Conservation (phyloP, 2,329 filamentous ascomycete species). For the Penicillium sp. region DNA sequence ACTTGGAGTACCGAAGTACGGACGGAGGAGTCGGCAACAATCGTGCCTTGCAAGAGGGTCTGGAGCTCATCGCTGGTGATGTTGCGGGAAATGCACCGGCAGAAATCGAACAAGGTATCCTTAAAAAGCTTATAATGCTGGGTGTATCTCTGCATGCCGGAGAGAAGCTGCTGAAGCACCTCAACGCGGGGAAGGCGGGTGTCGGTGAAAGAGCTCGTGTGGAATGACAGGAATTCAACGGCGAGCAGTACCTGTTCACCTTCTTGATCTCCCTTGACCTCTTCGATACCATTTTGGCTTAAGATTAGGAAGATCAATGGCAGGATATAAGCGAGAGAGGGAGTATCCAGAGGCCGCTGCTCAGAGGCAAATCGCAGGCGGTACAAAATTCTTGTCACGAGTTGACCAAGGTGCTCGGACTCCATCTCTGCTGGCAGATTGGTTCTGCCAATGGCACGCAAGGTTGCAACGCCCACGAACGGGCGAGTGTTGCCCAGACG, state of each 20-base stretch:
- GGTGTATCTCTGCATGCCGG: constrained; percentile 82
- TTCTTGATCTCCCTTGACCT: constrained; percentile 67
- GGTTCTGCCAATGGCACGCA: constrained; percentile 74
- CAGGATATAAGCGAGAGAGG: constrained; percentile 84
- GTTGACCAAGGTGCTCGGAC: constrained; percentile 74
- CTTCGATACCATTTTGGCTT: constrained; percentile 72
- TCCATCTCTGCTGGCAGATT: constrained; percentile 71
- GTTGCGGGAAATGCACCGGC: constrained; percentile 80
- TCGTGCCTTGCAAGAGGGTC: constrained; percentile 74
- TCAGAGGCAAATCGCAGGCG: constrained; percentile 87
- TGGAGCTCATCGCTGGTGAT: constrained; percentile 72
- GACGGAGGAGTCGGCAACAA: constrained; percentile 77
- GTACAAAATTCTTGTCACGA: constrained; percentile 87
- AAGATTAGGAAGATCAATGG: constrained; percentile 80
- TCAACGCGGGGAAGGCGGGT: constrained; percentile 73
- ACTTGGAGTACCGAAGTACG: constrained; percentile 83
- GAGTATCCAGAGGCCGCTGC: constrained; percentile 87
- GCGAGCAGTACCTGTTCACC: constrained; percentile 90
- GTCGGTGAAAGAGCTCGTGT: constrained; percentile 76
- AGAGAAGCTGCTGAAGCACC: constrained; percentile 70
- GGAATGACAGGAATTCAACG: constrained; percentile 84
- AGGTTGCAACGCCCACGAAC: constrained; percentile 84
- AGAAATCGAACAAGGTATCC: constrained; percentile 85
- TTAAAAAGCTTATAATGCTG: constrained; percentile 96
- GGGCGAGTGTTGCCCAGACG: constrained; percentile 75